phyloP scores from a whole-genome alignment of 345 rosid species.

The Kandelia obovata region DNA sequence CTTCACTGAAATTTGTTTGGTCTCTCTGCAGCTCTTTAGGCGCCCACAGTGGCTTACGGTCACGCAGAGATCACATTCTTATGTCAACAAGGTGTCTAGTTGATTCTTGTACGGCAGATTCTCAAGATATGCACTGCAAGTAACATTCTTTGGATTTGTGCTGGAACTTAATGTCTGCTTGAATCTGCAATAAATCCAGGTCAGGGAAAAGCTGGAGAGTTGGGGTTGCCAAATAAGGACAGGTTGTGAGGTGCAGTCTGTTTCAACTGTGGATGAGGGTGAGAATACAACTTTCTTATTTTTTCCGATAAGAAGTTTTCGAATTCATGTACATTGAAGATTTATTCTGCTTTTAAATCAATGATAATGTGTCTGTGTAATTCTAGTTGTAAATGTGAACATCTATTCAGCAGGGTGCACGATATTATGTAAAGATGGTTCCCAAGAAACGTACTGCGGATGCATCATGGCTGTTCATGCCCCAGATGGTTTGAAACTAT shows the following conservation, averaged over 20 bases:
- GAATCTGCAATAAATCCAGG: slow-evolving; percentile 32
- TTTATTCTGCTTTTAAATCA: neutral
- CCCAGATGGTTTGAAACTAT: slow-evolving; percentile 65
- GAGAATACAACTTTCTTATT: slow-evolving; percentile 6
- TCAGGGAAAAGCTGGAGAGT: slow-evolving; percentile 55
- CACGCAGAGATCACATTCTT: slow-evolving; percentile 56
- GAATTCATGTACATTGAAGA: no score
- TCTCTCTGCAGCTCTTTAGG: slow-evolving; percentile 56
- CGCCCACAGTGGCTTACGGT: slow-evolving; percentile 94
- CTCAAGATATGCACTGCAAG: no score
- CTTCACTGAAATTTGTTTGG: neutral
- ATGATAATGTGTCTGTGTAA: neutral
- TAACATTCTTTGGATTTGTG: neutral
- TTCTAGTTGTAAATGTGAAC: slow-evolving; percentile 1
- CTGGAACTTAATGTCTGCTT: neutral
- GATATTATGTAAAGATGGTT: slow-evolving; percentile 46
- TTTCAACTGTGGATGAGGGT: slow-evolving; percentile 47
- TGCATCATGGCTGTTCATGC: slow-evolving; percentile 72
- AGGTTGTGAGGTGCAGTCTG: slow-evolving; percentile 46
- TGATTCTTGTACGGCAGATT: neutral
- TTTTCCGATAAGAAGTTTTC: neutral
- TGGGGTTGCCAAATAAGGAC: slow-evolving; percentile 68
- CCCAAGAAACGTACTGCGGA: slow-evolving; percentile 40
- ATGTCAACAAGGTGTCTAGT: slow-evolving; percentile 56
- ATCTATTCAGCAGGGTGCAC: slow-evolving; percentile 40